These are phyloP conservation scores for Allomyces macrogynus DNA, from an alignment of 192 early-diverging fungal genomes.

Conservation along the genomic window DNA sequence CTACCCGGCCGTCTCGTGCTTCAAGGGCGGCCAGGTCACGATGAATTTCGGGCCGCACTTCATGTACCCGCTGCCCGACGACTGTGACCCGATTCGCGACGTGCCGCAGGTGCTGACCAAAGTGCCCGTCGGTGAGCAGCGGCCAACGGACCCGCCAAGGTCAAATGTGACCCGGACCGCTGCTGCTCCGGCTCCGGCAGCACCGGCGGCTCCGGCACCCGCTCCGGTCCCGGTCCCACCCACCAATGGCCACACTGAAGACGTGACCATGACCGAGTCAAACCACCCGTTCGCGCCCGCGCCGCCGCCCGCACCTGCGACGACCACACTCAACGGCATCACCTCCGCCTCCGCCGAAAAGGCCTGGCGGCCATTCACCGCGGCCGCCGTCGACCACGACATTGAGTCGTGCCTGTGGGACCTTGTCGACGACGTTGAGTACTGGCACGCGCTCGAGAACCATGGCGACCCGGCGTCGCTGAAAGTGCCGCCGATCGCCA, in stretches of 20 bases:
- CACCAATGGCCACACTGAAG: too few species aligned
- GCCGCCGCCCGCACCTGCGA: too few species aligned
- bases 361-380: conserved; percentile 30
- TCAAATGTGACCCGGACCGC: neutral
- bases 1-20: conserved; percentile 40
- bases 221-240: too few species aligned
- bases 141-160: conserved; percentile 2
- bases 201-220: too few species aligned
- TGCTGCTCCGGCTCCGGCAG: too few species aligned
- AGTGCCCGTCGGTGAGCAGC: neutral
- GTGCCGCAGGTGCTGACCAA: conserved; percentile 17
- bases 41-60: conserved; percentile 46
- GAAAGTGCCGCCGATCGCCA: too few species aligned
- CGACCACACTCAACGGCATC: too few species aligned
- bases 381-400: conserved; percentile 29
- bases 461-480: too few species aligned
- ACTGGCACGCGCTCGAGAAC: conserved; percentile 9
- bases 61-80: conserved; percentile 14
- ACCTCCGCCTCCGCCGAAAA: too few species aligned
- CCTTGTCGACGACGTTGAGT: conserved; percentile 35
- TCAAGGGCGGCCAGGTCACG: conserved; percentile 33
- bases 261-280: too few species aligned
- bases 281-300: too few species aligned
- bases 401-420: conserved; percentile 38
- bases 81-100: conserved; percentile 3